Conservation (phyloP, 2,329 filamentous ascomycete species). For the Cercospora sp. region DNA sequence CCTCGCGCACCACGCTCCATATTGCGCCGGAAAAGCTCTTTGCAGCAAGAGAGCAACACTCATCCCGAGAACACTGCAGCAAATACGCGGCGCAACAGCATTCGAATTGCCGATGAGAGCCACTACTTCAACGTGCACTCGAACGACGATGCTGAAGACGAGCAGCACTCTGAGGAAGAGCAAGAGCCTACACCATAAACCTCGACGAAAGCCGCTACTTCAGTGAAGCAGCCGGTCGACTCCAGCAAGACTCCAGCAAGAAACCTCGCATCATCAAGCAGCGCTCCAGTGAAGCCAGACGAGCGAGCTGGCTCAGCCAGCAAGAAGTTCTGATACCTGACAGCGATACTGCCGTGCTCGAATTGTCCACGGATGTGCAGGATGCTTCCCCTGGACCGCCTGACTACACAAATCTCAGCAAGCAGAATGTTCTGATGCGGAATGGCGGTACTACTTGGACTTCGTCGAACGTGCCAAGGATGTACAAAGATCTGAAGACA, state of each 20-base stretch:
- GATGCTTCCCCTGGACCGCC: conserved; percentile 12
- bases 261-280: conserved; percentile 22
- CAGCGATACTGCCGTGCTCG: conserved; percentile 26
- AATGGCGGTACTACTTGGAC: conserved; percentile 20
- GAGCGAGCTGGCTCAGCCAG: conserved; percentile 16
- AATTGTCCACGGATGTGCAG: conserved; percentile 28
- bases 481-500: conserved; percentile 25
- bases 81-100: conserved; percentile 36
- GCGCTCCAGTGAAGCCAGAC: conserved; percentile 20
- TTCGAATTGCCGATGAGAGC: not conserved
- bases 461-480: conserved; percentile 18
- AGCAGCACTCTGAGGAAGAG: not conserved
- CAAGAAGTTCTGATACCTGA: conserved; percentile 26
- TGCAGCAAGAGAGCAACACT: conserved; percentile 14
- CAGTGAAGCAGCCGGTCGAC: conserved; percentile 21
- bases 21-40: conserved; percentile 25
- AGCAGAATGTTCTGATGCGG: conserved; percentile 22
- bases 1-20: conserved; percentile 28
- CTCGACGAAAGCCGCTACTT: conserved; percentile 32
- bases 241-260: conserved; percentile 7
- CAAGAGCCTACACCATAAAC: not conserved
- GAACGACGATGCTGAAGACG: not conserved
- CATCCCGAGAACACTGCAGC: conserved; percentile 26
- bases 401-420: conserved; percentile 20
- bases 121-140: not conserved